phyloP scores from a whole-genome alignment of 1,284 basidiomycete species.

The Puccinia hordei region DNA sequence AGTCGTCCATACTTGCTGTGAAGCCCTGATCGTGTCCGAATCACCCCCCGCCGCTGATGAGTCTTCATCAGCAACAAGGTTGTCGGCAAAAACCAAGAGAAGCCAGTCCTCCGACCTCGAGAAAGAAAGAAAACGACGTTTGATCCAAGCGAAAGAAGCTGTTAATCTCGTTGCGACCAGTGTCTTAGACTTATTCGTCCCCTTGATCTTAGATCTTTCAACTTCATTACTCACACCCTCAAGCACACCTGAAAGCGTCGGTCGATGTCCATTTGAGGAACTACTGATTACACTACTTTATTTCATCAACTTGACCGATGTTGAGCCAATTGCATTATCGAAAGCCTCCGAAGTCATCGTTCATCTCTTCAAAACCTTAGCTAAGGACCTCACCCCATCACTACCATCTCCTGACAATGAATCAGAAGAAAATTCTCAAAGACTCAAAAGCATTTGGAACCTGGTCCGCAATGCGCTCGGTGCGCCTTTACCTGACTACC shows the following conservation, averaged over 20 bases:
- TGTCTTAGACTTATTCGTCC: slow-evolving; percentile 35
- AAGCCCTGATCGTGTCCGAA: slow-evolving; percentile 34
- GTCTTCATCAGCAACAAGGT: background rate
- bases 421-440: slow-evolving; percentile 24
- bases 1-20: slow-evolving; percentile 46
- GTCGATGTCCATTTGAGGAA: slow-evolving; percentile 42
- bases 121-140: slow-evolving; percentile 39
- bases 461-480: slow-evolving; percentile 43
- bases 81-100: background rate
- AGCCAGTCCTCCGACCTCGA: slow-evolving; percentile 17
- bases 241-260: background rate
- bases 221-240: slow-evolving; percentile 47
- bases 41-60: background rate
- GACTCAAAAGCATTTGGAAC: slow-evolving; percentile 37
- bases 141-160: slow-evolving; percentile 39
- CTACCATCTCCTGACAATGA: background rate
- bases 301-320: slow-evolving; percentile 43
- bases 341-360: slow-evolving; percentile 45
- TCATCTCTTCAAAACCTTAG: slow-evolving; percentile 50
- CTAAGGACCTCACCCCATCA: slow-evolving; percentile 37
- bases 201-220: slow-evolving; percentile 46
- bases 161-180: slow-evolving; percentile 43
- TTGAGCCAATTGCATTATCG: slow-evolving; percentile 38
- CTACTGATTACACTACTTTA: slow-evolving; percentile 43
- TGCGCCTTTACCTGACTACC: slow-evolving; percentile 27